phyloP scores from a whole-genome alignment of 768 basidiomycete species.

The Mycena vulgaris region DNA sequence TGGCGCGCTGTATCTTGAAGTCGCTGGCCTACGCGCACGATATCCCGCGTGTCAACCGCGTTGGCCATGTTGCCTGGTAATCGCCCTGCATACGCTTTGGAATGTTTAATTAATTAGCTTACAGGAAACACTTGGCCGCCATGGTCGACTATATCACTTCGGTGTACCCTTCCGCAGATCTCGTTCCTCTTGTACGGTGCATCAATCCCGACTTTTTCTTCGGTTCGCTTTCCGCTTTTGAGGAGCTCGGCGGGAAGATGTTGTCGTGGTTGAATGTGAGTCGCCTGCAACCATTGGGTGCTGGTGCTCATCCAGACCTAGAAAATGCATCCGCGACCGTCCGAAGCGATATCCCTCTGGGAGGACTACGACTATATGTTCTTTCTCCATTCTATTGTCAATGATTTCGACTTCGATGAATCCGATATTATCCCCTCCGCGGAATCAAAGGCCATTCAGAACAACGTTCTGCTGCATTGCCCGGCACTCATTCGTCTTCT shows the following conservation, averaged over 20 bases:
- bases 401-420: conserved; percentile 33
- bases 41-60: conserved; percentile 25
- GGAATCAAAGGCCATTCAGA: background rate
- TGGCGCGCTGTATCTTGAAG: conserved; percentile 29
- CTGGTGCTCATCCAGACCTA: background rate
- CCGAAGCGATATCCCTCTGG: conserved; percentile 20
- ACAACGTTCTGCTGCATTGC: conserved; percentile 18
- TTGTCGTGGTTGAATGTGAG: conserved; percentile 34
- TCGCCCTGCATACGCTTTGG: background rate
- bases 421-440: background rate
- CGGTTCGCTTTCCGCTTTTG: conserved; percentile 25
- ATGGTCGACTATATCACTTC: conserved; percentile 38
- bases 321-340: conserved; percentile 27
- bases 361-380: conserved; percentile 38
- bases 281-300: background rate
- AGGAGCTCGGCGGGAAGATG: conserved; percentile 15
- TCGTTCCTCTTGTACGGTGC: conserved; percentile 6
- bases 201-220: conserved; percentile 40
- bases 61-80: conserved; percentile 35
- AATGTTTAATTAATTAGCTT: background rate
- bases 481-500: conserved; percentile 30
- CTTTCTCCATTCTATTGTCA: conserved; percentile 29
- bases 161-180: conserved; percentile 8
- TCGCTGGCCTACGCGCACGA: conserved; percentile 28
- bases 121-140: conserved; percentile 26